phyloP scores from a whole-genome alignment of 176 grass and related monocot species.

The Rhynchospora pubera region DNA sequence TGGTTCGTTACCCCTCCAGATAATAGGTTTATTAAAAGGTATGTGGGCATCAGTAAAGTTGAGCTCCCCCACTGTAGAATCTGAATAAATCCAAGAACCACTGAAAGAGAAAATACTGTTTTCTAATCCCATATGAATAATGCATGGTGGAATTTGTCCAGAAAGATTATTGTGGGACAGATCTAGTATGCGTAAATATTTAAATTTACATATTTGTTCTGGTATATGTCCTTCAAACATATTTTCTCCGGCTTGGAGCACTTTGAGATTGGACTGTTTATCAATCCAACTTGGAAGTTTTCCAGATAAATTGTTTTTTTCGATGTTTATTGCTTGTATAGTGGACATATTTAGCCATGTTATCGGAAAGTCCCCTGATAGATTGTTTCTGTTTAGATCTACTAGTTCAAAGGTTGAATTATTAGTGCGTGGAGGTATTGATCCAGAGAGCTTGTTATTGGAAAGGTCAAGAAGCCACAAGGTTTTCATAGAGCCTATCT shows the following conservation, averaged over 20 bases:
- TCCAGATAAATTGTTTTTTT: conserved; percentile 5
- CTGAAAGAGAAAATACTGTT: no score
- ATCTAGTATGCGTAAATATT: not conserved
- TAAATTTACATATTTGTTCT: not conserved
- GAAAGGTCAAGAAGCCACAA: not conserved
- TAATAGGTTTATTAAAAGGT: no score
- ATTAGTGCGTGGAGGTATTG: not conserved
- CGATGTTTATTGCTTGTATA: not conserved
- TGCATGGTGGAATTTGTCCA: conserved; percentile 24
- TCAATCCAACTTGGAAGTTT: not conserved
- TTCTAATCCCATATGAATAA: conserved; percentile 8
- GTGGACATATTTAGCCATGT: not conserved
- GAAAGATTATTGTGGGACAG: conserved; percentile 20
- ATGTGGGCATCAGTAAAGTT: no score
- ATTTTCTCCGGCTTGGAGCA: conserved; percentile 12
- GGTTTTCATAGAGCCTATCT: not conserved
- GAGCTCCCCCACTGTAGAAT: no score
- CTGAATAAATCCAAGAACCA: no score
- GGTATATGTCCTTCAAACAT: conserved; percentile 2
- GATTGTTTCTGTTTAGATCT: not conserved
- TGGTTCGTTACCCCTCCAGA: no score
- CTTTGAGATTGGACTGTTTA: not conserved
- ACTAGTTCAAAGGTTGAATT: not conserved
- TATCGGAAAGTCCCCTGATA: not conserved
- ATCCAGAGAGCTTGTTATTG: conserved; percentile 11